These are phyloP conservation scores for Calonectria fujianensis DNA, from an alignment of 2,329 filamentous ascomycete genomes.

Conservation along the genomic window DNA sequence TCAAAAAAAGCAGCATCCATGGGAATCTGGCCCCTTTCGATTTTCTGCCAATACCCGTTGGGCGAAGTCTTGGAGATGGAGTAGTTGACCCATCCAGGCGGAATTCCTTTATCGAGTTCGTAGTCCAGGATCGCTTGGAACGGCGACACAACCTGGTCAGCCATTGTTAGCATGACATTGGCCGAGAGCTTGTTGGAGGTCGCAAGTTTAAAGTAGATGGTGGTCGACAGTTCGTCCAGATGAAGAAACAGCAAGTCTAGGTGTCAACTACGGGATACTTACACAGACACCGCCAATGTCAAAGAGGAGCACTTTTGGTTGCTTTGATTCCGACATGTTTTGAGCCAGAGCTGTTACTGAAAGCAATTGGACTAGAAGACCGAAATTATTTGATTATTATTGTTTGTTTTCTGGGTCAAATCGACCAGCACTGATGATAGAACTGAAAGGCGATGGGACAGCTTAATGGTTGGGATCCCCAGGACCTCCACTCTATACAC, in stretches of 20 bases:
- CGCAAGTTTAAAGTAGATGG: background rate
- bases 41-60: constrained; percentile 88
- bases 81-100: constrained; percentile 92
- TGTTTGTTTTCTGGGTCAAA: background rate
- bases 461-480: constrained; percentile 11
- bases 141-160: constrained; percentile 86
- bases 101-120: constrained; percentile 84
- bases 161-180: constrained; percentile 29
- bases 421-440: constrained; percentile 18
- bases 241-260: background rate
- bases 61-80: constrained; percentile 88
- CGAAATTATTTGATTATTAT: background rate
- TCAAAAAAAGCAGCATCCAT: constrained; percentile 85
- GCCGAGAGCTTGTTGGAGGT: background rate
- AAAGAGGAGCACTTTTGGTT: constrained; percentile 87
- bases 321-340: constrained; percentile 65
- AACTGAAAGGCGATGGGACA: constrained; percentile 5
- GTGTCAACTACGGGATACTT: constrained; percentile 67
- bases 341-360: constrained; percentile 42
- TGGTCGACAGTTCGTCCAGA: background rate
- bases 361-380: background rate
- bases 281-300: constrained; percentile 98
- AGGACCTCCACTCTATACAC: constrained; percentile 39
- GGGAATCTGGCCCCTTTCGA: constrained; percentile 89
- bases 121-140: constrained; percentile 96